A percentile compares a stretch with the other conserved stretches of the same genome.
phyloP scores from a whole-genome alignment of 2,329 filamentous ascomycete species.

The Coccinonectria pachysandricola region DNA sequence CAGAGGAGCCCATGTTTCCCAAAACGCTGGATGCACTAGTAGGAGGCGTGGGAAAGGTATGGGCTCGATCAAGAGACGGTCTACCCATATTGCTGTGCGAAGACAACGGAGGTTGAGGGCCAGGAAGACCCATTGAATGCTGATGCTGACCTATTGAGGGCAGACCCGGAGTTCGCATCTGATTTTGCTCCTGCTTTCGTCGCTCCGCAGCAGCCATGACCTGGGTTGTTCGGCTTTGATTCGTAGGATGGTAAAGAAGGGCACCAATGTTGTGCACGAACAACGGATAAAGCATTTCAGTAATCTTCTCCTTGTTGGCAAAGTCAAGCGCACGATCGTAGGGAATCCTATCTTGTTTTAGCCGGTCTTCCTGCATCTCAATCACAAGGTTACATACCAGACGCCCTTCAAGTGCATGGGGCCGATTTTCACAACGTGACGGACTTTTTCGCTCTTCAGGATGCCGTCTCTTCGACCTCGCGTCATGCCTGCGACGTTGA shows the following conservation, averaged over 20 bases:
- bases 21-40: conserved; percentile 85
- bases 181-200: conserved; percentile 59
- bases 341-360: conserved; percentile 65
- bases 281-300: conserved; percentile 83
- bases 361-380: too few species aligned
- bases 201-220: conserved; percentile 80
- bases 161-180: conserved; percentile 51
- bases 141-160: conserved; percentile 61
- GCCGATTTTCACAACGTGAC: conserved; percentile 96
- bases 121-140: conserved; percentile 51
- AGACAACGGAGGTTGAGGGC: conserved; percentile 43
- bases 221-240: conserved; percentile 70
- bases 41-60: conserved; percentile 90
- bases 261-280: conserved; percentile 97
- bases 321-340: conserved; percentile 97
- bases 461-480: conserved; percentile 91
- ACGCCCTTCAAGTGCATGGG: conserved; percentile 98
- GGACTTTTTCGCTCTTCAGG: conserved; percentile 91
- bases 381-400: conserved; percentile 72
- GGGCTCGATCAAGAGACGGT: conserved; percentile 70
- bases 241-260: conserved; percentile 85
- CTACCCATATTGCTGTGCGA: conserved; percentile 65
- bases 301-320: conserved; percentile 99
- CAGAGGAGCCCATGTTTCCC: conserved; percentile 60
- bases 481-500: conserved; percentile 98